Evolutionary conservation across 257 asterid genomes (phyloP).

Genomic region (Ehretia macrophylla): DNA sequence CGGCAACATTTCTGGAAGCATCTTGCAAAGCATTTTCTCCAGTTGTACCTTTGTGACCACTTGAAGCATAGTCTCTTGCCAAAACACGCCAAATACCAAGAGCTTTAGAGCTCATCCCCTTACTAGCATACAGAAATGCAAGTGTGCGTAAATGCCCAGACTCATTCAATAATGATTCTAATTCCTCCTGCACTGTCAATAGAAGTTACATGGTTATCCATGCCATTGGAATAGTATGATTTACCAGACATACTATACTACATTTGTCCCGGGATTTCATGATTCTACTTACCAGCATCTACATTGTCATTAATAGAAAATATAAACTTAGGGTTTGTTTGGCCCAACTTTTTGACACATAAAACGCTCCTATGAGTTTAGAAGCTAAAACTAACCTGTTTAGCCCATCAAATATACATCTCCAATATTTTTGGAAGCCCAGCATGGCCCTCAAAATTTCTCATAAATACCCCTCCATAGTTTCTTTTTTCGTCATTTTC

Average conservation of each 20-base stretch:
- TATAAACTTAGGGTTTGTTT: too few species aligned
- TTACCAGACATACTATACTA: background rate
- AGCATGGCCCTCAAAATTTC: too few species aligned
- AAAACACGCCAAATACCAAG: conserved; percentile 82
- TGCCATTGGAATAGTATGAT: background rate
- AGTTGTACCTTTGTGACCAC: conserved; percentile 32
- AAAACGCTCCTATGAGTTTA: too few species aligned
- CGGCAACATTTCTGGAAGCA: conserved; percentile 44
- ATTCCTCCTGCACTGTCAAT: conserved; percentile 99
- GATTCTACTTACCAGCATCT: too few species aligned
- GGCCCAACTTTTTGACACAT: too few species aligned
- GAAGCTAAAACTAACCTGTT: too few species aligned
- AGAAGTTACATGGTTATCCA: conserved; percentile 44
- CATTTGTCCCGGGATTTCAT: too few species aligned
- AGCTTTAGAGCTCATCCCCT: conserved; percentile 88
- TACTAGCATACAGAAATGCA: conserved; percentile 88
- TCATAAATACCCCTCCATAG: too few species aligned
- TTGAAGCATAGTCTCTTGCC: conserved; percentile 61
- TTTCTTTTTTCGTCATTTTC: too few species aligned
- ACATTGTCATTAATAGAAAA: too few species aligned
- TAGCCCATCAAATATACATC: too few species aligned
- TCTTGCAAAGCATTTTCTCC: conserved; percentile 47
- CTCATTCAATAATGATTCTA: conserved; percentile 75
- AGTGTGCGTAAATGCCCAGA: conserved; percentile 94
- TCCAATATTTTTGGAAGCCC: too few species aligned